phyloP scores from a whole-genome alignment of 2,329 filamentous ascomycete genomes.

The Xylariaceae sp. region DNA sequence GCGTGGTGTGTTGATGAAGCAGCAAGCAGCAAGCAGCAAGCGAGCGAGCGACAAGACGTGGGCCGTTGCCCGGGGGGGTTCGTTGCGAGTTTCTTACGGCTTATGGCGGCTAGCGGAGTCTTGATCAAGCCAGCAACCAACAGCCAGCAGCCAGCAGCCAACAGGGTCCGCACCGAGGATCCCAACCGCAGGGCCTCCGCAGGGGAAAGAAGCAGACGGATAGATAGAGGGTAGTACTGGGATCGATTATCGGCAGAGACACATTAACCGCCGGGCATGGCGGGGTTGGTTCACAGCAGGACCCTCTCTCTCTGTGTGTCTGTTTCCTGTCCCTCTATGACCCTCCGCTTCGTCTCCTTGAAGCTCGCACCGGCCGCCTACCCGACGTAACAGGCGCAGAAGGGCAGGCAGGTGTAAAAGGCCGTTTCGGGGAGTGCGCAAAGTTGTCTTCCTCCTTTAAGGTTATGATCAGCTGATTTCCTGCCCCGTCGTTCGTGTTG shows the following conservation, averaged over 20 bases:
- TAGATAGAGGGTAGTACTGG: not conserved
- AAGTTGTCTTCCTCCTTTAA: not conserved
- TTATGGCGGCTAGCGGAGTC: not conserved
- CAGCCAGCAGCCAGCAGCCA: too few relatives aligned
- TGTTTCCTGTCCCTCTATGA: not conserved
- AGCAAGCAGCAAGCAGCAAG: not conserved
- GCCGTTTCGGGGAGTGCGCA: not conserved
- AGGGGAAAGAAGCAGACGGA: not conserved
- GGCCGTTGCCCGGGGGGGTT: slow-evolving; percentile 3
- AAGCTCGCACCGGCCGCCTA: not conserved
- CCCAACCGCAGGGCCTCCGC: not conserved
- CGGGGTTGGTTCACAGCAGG: slow-evolving; percentile 6
- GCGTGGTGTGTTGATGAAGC: slow-evolving; percentile 7
- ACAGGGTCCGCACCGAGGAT: not conserved
- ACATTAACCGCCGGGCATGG: slow-evolving; percentile 2
- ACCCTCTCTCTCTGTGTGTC: not conserved
- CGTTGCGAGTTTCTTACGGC: not conserved
- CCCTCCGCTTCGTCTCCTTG: not conserved
- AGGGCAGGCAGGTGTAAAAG: not conserved
- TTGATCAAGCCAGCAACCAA: not conserved
- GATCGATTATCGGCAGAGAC: not conserved
- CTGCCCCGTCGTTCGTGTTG: slow-evolving; percentile 6
- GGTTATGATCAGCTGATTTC: slow-evolving; percentile 15
- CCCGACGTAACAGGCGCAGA: slow-evolving; percentile 1
- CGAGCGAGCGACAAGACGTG: slow-evolving; percentile 1